A percentile compares a stretch with the other conserved stretches of the same genome.
These are phyloP conservation scores for Pichia exigua DNA, from an alignment of 805 yeast genomes.

Conservation along the genomic window DNA sequence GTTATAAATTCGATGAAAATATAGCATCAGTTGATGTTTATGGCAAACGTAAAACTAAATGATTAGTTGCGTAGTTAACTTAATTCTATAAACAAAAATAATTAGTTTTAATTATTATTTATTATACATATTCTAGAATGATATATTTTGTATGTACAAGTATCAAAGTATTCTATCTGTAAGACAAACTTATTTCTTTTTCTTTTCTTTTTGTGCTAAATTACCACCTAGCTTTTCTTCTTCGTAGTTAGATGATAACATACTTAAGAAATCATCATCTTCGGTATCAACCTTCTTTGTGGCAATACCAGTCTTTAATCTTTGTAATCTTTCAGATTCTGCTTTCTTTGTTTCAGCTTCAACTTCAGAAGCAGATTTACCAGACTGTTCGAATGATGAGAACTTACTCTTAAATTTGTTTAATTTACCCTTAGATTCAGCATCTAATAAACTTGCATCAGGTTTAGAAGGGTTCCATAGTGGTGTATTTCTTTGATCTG, in stretches of 20 bases:
- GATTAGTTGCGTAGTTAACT: not conserved
- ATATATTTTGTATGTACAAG: not conserved
- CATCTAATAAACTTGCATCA: constrained; percentile 65
- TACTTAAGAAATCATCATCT: constrained; percentile 40
- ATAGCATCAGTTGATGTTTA: constrained; percentile 34
- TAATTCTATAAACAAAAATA: not conserved
- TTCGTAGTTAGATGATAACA: constrained; percentile 43
- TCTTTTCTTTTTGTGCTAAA: constrained; percentile 26
- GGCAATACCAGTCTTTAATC: constrained; percentile 23
- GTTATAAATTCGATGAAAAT: constrained; percentile 41
- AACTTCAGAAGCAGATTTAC: constrained; percentile 27
- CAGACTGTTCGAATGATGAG: constrained; percentile 37
- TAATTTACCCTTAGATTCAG: constrained; percentile 78
- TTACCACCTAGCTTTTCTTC: constrained; percentile 31
- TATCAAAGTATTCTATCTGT: constrained; percentile 3
- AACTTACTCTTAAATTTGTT: constrained; percentile 66
- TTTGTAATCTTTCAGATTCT: constrained; percentile 23
- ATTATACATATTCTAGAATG: not conserved
- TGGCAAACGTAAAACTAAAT: constrained; percentile 30
- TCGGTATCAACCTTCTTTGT: constrained; percentile 19
- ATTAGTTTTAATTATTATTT: not conserved
- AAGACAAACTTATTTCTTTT: constrained; percentile 14
- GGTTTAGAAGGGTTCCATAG: constrained; percentile 86
- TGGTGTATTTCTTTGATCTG: constrained; percentile 81
- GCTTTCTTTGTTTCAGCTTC: constrained; percentile 17